Evolutionary conservation across 257 asterid species (phyloP), one percentile per base, ranked within the genome.

Genomic region (Asclepias syriaca): DNA sequence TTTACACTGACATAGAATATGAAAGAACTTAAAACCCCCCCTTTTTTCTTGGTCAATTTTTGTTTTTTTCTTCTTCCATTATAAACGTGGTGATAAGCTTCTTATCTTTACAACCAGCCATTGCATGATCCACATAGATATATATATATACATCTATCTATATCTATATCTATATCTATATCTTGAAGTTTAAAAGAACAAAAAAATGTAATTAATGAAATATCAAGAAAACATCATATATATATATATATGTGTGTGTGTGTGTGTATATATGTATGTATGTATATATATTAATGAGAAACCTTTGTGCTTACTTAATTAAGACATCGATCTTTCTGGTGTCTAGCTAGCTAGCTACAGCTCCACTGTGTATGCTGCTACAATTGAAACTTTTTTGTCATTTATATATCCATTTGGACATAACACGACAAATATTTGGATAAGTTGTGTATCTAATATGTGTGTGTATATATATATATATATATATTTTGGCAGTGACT

Each of bases 31-130:
- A 24, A 13, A 73, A 34, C 65, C 64, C 70, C 70, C 64, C 57
- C 27, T 24, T 24, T 66, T n/a, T 14, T 50, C 46, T 19, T 18
- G 18, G 21, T 66, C 16, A 1, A 14, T 21, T 66, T 39, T 22
- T 9, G 51, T 68, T 21, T 66, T 37, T 39, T 8, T 59, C 9
- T 27, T 51, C 0, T 54, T 54, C 19, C 53, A 68, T 61, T 75
- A 32, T 40, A 72, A 71, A 77, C 74, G 73, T 80, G 75, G 65
- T 75, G 81, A 74, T 78, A 81, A 74, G 78, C 65, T 74, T 74
- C 83, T 84, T 86, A 82, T 82, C 80, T 69, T 70, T 70, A 72
- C 66, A 82, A 72, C 21, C 80, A 78, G 10, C 48, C 48, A 73
- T 54, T 77, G 29, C 77, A 34, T 64, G 43, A 27, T 59, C 60